Evolutionary conservation across 768 basidiomycete species (phyloP), one percentile per base, ranked within the genome.

Genomic region (Panaeolus cyanescens): DNA sequence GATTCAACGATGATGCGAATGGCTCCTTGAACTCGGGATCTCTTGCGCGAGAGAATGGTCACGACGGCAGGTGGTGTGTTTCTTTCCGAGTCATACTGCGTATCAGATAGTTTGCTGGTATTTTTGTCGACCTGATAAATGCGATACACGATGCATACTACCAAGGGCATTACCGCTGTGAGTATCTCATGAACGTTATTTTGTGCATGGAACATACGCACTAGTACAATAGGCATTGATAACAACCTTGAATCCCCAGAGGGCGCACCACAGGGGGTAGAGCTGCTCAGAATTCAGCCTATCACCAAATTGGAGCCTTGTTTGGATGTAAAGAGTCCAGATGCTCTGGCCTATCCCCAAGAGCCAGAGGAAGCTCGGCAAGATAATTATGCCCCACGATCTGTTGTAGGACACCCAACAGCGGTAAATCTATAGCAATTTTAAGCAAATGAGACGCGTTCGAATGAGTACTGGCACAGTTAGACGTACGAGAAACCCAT

Each of bases 331-430:
- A 1, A 50, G 19, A 31, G 59, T 61, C 7, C 36, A 34, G 13
- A 54, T 32, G 32, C 59, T 54, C 30, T 59, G 32, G 1, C 42
- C 60, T 12, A 64, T 34, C 6, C 64, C 56, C 10, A 64, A 64
- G n/a, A 67, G 25, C 62, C 64, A 71, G 5, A 71, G 32, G 28
- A 66, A 33, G 20, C 59, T 58, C 1, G 70, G 67, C 22, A 69
- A 55, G 4, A 59, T 28, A 31, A 67, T 54, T 6, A 61, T 56
- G 4, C 40, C 55, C 19, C 20, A 20, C n/a, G 62, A 66, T 39
- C 60, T 65, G 4, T 36, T 32, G 53, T 61, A 71, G 12, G 68
- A 32, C 32, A 65, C 57, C 66, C 68, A 71, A 54, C 65, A 67
- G 15, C 70, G 64, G 50, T 66, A 67, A 28, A 67, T 67, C 70